Conservation (phyloP, 2,329 filamentous ascomycete species). For the Penicillium griseofulvum region DNA sequence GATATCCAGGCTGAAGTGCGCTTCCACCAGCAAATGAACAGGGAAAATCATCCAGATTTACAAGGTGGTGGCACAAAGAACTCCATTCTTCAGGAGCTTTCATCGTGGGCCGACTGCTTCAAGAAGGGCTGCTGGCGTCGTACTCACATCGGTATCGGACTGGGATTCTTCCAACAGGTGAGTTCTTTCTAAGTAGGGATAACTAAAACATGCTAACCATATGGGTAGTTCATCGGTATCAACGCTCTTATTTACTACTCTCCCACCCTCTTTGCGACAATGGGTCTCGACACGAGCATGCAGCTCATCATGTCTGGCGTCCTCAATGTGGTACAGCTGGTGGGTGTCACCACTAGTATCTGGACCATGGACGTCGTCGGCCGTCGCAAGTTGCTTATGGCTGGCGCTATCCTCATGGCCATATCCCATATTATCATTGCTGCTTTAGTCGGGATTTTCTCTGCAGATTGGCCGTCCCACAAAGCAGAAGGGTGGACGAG, state of each 20-base stretch:
- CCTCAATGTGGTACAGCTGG: constrained; percentile 51
- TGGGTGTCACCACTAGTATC: constrained; percentile 48
- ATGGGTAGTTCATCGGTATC: constrained; percentile 47
- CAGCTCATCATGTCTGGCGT: constrained; percentile 55
- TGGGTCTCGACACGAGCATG: constrained; percentile 46
- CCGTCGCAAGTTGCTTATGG: constrained; percentile 47
- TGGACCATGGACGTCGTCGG: constrained; percentile 52
- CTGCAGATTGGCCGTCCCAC: constrained; percentile 52
- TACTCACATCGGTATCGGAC: constrained; percentile 51
- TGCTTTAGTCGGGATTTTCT: constrained; percentile 54
- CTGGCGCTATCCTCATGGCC: constrained; percentile 47
- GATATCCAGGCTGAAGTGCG: constrained; percentile 54
- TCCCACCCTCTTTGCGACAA: constrained; percentile 56
- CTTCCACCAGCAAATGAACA: constrained; percentile 50
- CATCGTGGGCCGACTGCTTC: constrained; percentile 52
- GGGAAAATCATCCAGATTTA: constrained; percentile 40
- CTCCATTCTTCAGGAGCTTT: constrained; percentile 49
- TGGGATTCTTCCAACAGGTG: constrained; percentile 60
- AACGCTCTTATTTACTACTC: constrained; percentile 61
- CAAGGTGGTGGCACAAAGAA: constrained; percentile 34
- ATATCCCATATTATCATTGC: constrained; percentile 53
- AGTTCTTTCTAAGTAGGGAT: not conserved
- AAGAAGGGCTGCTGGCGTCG: constrained; percentile 50
- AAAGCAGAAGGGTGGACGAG: constrained; percentile 53
- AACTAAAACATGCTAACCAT: constrained; percentile 6